These are phyloP conservation scores for Ascochyta clinopodiicola DNA, from an alignment of 2,329 filamentous ascomycete species.

Conservation along the genomic window DNA sequence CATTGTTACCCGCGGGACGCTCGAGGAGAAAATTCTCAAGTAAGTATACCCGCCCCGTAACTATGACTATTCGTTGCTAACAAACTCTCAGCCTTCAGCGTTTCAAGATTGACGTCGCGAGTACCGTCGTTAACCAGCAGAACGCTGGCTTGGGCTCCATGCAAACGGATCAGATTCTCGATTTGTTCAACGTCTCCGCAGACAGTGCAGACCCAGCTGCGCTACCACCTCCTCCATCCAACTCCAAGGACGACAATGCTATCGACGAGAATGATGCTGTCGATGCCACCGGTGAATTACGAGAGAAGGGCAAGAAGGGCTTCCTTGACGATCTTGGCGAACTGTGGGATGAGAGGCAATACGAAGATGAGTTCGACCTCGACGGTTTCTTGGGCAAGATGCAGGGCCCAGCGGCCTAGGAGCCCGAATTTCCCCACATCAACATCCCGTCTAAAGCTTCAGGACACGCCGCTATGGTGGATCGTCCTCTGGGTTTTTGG, in stretches of 20 bases:
- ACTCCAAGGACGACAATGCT: constrained; percentile 70
- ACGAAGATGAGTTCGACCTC: constrained; percentile 96
- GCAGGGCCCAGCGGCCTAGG: constrained; percentile 57
- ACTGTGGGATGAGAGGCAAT: constrained; percentile 96
- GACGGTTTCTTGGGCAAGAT: constrained; percentile 95
- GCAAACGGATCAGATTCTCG: constrained; percentile 98
- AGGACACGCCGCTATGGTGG: neutral
- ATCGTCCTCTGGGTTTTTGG: neutral
- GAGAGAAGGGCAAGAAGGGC: constrained; percentile 94
- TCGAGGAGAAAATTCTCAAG: constrained; percentile 97
- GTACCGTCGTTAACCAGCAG: constrained; percentile 98
- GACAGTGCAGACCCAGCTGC: constrained; percentile 63
- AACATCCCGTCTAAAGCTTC: neutral
- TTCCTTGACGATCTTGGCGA: constrained; percentile 95
- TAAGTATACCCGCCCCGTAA: constrained; percentile 50
- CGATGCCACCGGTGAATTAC: constrained; percentile 83
- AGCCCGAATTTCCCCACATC: neutral
- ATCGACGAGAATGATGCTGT: constrained; percentile 85
- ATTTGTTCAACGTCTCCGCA: constrained; percentile 81
- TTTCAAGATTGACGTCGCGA: constrained; percentile 99
- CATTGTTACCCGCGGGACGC: constrained; percentile 89
- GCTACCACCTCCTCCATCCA: constrained; percentile 60
- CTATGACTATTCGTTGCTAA: constrained; percentile 15
- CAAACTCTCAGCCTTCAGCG: constrained; percentile 75
- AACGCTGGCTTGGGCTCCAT: constrained; percentile 93